Evolutionary conservation across 2,329 filamentous ascomycete genomes (phyloP).

Genomic region (Esteya vermicola): DNA sequence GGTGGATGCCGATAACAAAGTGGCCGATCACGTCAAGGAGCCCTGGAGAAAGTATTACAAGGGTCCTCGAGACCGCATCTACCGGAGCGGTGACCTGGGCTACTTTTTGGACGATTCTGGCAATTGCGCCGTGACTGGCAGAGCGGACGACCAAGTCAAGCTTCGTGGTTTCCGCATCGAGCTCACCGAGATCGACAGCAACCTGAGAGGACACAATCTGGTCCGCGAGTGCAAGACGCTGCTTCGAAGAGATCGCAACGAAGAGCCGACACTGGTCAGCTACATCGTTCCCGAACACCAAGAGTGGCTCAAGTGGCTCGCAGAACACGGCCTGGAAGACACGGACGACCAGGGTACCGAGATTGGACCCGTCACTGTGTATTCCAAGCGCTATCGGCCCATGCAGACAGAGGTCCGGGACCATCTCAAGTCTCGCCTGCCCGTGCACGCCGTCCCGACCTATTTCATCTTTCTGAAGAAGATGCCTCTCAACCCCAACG

Average conservation of each 20-base stretch:
- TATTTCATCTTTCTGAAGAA: no score
- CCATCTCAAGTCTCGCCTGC: no score
- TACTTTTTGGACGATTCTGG: conserved; percentile 58
- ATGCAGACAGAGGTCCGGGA: no score
- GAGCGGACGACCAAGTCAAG: conserved; percentile 72
- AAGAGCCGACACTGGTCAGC: conserved; percentile 75
- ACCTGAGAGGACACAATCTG: conserved; percentile 59
- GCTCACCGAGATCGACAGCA: conserved; percentile 79
- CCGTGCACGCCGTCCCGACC: no score
- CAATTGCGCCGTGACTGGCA: conserved; percentile 63
- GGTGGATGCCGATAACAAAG: conserved; percentile 35
- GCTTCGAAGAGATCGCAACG: conserved; percentile 67
- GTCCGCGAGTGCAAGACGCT: conserved; percentile 79
- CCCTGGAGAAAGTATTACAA: conserved; percentile 68
- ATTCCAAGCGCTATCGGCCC: no score
- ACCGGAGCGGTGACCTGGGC: conserved; percentile 78
- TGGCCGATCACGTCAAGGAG: conserved; percentile 39
- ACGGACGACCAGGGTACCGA: conserved; percentile 14
- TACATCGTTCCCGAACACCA: conserved; percentile 76
- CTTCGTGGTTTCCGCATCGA: conserved; percentile 94
- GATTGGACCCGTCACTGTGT: no score
- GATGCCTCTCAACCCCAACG: no score
- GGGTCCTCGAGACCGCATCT: conserved; percentile 73
- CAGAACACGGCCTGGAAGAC: conserved; percentile 32
- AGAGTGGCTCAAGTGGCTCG: conserved; percentile 45